Evolutionary conservation across 495 filamentous ascomycete genomes (phyloP).

Genomic region (Xylaria sp.): DNA sequence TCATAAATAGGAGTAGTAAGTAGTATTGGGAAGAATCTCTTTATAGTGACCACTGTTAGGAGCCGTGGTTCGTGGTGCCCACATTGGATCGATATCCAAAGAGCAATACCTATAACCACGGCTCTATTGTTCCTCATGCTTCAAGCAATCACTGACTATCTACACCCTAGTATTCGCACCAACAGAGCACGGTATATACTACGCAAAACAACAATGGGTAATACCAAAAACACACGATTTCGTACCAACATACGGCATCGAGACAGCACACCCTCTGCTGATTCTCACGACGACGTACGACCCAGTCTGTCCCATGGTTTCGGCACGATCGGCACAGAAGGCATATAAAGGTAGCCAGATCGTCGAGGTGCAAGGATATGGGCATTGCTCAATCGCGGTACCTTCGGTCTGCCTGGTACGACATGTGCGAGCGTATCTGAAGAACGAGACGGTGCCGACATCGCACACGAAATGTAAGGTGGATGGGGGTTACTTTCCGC

Average conservation of each 20-base stretch:
- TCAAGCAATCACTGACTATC: neutral
- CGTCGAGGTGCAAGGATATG: slow-evolving; percentile 53
- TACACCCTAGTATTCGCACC: slow-evolving; percentile 30
- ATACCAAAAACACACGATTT: slow-evolving; percentile 49
- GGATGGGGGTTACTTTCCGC: neutral
- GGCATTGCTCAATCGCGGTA: slow-evolving; percentile 52
- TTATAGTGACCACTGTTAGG: neutral
- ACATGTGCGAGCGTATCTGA: slow-evolving; percentile 47
- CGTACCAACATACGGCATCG: slow-evolving; percentile 38
- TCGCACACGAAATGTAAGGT: slow-evolving; percentile 38
- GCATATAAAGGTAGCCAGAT: slow-evolving; percentile 49
- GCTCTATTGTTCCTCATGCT: neutral
- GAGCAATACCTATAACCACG: neutral
- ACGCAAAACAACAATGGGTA: slow-evolving; percentile 47
- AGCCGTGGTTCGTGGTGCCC: neutral
- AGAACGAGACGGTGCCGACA: slow-evolving; percentile 48
- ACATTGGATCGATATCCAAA: neutral
- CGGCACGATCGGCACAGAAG: slow-evolving; percentile 46
- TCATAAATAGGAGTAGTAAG: slow-evolving; percentile 37
- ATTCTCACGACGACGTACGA: slow-evolving; percentile 32
- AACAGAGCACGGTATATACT: slow-evolving; percentile 38
- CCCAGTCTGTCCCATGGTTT: slow-evolving; percentile 51
- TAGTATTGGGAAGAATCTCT: neutral
- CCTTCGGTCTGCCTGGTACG: slow-evolving; percentile 47
- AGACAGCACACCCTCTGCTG: slow-evolving; percentile 5